Evolutionary conservation across 179 eudicot genomes (phyloP).

Genomic region (Sideroxylon spinosum): DNA sequence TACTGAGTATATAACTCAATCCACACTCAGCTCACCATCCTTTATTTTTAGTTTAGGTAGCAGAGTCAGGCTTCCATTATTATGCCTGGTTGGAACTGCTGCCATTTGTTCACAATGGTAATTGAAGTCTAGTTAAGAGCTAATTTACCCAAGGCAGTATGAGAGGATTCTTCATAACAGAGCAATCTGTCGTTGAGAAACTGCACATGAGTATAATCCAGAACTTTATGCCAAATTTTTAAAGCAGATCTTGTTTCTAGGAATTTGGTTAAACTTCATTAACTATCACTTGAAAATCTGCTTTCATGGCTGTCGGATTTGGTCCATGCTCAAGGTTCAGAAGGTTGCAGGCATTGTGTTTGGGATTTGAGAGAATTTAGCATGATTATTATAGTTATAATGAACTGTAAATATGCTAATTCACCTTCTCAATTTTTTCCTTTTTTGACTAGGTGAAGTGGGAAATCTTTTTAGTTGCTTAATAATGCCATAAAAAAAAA

Average conservation of each 20-base stretch:
- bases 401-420: no score
- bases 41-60: not conserved
- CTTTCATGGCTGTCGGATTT: not conserved
- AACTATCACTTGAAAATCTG: not conserved
- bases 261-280: not conserved
- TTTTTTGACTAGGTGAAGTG: no score
- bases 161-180: no score
- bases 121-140: no score
- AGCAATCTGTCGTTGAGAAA: no score
- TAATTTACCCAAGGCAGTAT: no score
- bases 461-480: no score
- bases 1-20: not conserved
- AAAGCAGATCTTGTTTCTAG: not conserved
- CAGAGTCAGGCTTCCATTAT: not conserved
- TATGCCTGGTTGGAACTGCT: not conserved
- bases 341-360: not conserved
- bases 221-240: not conserved
- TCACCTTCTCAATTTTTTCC: no score
- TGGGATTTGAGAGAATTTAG: not conserved
- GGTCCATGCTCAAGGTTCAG: not conserved
- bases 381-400: no score
- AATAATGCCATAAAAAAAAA: no score
- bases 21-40: not conserved
- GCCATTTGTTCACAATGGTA: not conserved
- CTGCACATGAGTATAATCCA: no score